Evolutionary conservation across 495 filamentous ascomycete genomes (phyloP), one percentile per base, ranked within the genome.

Genomic region (Penicillium salamii): DNA sequence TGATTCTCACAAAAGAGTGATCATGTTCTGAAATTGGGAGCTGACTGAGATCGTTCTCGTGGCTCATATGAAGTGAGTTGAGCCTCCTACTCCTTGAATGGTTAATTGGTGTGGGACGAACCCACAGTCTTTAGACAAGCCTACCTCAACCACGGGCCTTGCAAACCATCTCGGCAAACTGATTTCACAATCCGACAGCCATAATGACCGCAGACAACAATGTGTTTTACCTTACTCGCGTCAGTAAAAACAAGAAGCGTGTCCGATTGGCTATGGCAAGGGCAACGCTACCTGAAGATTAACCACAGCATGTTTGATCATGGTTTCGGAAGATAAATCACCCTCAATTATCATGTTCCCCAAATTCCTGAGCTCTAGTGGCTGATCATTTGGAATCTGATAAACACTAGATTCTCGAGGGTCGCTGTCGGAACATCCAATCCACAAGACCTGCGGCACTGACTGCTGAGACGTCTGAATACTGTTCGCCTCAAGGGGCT

Each of bases 181-280:
- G 61, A 32, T 43, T 58, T 66, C 9, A 76, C 61, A 31, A 74
- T 57, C 5, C 59, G 62, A 55, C 72, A 76, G 17, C 61, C 68
- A 24, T 75, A 75, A 38, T 76, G 72, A 3, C 70, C 72, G 47
- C 71, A 74, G 14, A 76, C 54, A 14, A 75, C 55, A 20, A 76
- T 68, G 37, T 76, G 70, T 7, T 66, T 59, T 12, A 72, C 71
- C 68, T 75, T 26, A 5, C 40, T 1, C 40, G 7, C n/a, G 45
- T 53, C 33, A 63, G 19, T 42, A 20, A 12, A 11, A 38, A 21
- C 13, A 6, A 11, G 13, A 15, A 32, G 23, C 23, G 23, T n/a
- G n/a, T n/a, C n/a, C n/a, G n/a, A n/a, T n/a, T n/a, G n/a, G n/a
- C n/a, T n/a, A n/a, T n/a, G n/a, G n/a, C n/a, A n/a, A n/a, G n/a